Conservation (phyloP, 371 early-diverging fungal genomes). For the Amoeboaphelidium protococcarum region DNA sequence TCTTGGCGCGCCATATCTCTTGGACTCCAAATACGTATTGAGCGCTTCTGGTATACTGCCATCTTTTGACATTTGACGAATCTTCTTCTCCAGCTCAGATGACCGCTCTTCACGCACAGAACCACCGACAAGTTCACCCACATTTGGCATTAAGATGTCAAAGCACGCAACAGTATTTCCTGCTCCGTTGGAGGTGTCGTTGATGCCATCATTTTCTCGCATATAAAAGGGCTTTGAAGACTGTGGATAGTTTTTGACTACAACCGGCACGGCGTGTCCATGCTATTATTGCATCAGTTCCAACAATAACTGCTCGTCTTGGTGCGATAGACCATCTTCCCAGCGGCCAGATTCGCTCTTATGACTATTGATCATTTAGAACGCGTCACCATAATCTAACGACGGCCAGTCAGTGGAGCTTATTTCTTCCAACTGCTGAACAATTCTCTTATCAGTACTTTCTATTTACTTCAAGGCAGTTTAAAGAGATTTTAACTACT, state of each 20-base stretch:
- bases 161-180: conserved; percentile 48
- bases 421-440: too few species aligned
- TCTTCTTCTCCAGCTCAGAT: conserved; percentile 21
- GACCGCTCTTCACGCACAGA: conserved; percentile 52
- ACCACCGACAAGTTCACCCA: conserved; percentile 73
- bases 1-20: conserved; percentile 52
- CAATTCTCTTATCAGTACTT: too few species aligned
- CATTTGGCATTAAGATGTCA: conserved; percentile 61
- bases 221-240: conserved; percentile 74
- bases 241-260: conserved; percentile 68
- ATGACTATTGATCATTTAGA: too few species aligned
- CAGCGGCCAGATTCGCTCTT: too few species aligned
- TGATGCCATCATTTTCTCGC: conserved; percentile 24
- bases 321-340: background rate
- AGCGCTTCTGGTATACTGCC: conserved; percentile 9
- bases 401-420: too few species aligned
- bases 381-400: too few species aligned
- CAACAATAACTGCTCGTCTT: background rate
- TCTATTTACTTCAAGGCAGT: too few species aligned
- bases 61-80: too few species aligned
- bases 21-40: conserved; percentile 62
- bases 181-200: conserved; percentile 4
- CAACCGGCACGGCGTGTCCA: conserved; percentile 37
- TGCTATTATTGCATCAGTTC: background rate
- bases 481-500: too few species aligned